Evolutionary conservation across 352 stramenopile species (phyloP), one percentile per base, ranked within the genome.

Genomic region (Globisporangium carolinianum): DNA sequence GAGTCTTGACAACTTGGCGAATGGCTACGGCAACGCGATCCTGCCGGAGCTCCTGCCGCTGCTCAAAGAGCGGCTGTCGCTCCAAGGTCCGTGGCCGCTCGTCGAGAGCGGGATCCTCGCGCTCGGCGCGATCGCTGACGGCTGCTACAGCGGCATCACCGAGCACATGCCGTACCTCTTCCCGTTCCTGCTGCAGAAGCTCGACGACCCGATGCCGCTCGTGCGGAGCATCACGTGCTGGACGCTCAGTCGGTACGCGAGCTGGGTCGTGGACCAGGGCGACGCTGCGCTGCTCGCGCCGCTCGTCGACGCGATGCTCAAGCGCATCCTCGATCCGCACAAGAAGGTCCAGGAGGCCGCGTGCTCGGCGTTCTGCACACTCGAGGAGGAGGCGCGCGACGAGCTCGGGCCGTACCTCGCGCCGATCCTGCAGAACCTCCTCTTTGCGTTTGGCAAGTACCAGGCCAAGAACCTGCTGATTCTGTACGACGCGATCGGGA

Each of bases 401-500:
- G 75, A 98, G 41, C 81, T 99, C 51, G 79, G 83, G 48, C 94
- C 92, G 18, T 98, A 97, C 67, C 72, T 99, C 55, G 85, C 81
- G 51, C 89, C 90, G 38, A 95, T 98, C 45, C 77, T 97, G 61
- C 84, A 89, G 61, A 96, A 87, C 60, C 75, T 99, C 39, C 95
- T 96, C 66, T 87, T 88, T 47, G 94, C 94, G 7, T 93, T 99
- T 61, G 71, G 79, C 67, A 90, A 96, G 65, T 98, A 98, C 72
- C 84, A 98, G 56, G 92, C 87, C 15, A 94, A 97, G 58, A 98
- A 96, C 73, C 64, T 98, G 47, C 65, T 99, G 24, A 97, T 98
- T 51, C 71, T 98, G 62, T 98, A 98, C 73, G 96, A 99, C 65
- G 95, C 91, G 32, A 88, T 99, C 18, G 94, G 94, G 15, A 97